Conservation (phyloP, 805 yeast species). For the Monosporozyma solicola region DNA sequence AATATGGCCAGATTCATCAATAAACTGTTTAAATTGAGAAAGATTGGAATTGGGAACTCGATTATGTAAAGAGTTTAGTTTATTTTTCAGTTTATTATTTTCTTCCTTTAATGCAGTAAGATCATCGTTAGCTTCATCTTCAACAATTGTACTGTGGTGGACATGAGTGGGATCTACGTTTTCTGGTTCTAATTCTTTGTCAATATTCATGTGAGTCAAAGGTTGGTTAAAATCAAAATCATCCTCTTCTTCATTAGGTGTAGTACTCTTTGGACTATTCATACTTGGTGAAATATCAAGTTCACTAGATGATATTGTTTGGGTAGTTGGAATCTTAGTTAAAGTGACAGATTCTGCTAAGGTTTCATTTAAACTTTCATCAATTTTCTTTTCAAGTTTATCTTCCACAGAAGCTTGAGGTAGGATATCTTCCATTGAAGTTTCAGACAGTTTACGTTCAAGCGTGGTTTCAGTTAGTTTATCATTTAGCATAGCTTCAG, state of each 20-base stretch:
- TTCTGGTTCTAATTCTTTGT: neutral
- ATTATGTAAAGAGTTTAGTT: slow-evolving; percentile 28
- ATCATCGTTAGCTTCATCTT: neutral
- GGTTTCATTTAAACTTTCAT: neutral
- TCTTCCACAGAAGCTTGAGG: neutral
- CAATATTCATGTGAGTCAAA: neutral
- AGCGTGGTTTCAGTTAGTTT: too few relatives aligned
- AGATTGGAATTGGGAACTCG: neutral
- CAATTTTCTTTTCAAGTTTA: neutral
- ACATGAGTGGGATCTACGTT: neutral
- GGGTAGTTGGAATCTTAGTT: neutral
- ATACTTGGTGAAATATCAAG: neutral
- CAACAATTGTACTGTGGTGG: neutral
- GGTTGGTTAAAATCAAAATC: slow-evolving; percentile 1
- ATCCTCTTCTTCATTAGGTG: neutral
- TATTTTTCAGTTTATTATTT: slow-evolving; percentile 15
- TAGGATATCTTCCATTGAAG: neutral
- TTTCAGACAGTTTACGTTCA: too few relatives aligned
- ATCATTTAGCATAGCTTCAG: too few relatives aligned
- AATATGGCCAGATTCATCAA: slow-evolving; percentile 13
- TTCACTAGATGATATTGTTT: neutral
- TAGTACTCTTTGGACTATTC: neutral
- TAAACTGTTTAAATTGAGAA: slow-evolving; percentile 2
- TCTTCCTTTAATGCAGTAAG: slow-evolving; percentile 1
- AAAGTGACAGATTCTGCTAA: neutral